A percentile compares a stretch with the other conserved stretches of the same genome.
Conservation (phyloP, 75 land plant genomes). For the Pseudotsuga menziesii region DNA sequence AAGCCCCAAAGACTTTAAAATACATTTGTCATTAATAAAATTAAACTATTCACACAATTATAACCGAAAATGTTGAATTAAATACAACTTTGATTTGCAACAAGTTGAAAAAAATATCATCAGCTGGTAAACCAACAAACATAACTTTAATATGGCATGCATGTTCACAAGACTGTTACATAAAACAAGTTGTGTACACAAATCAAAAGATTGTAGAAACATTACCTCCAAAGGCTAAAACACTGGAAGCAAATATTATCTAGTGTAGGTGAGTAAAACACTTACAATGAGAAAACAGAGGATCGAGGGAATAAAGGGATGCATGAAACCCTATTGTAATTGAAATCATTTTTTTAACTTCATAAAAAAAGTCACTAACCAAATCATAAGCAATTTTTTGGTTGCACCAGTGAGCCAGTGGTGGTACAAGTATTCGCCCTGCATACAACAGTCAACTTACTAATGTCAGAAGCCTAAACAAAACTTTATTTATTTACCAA, state of each 20-base stretch:
- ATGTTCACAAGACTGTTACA: background rate
- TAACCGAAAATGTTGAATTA: too few species aligned
- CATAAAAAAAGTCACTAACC: conserved; percentile 12
- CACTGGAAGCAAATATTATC: background rate
- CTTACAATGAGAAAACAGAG: background rate
- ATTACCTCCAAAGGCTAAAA: background rate
- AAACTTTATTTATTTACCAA: background rate
- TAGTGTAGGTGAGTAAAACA: background rate
- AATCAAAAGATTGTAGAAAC: background rate
- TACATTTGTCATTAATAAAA: too few species aligned
- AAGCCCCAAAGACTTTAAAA: too few species aligned
- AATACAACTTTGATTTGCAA: too few species aligned
- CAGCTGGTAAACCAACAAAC: background rate
- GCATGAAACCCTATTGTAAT: background rate
- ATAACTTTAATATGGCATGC: background rate
- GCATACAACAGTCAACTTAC: background rate
- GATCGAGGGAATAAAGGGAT: background rate
- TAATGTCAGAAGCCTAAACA: background rate
- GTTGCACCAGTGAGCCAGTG: conserved; percentile 23
- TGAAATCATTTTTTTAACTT: background rate
- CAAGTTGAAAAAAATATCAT: background rate
- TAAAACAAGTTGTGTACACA: background rate
- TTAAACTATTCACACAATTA: too few species aligned
- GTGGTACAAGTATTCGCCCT: conserved; percentile 26
- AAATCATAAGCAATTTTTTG: conserved; percentile 12